Evolutionary conservation across 2,329 filamentous ascomycete genomes (phyloP), one percentile per base, ranked within the genome.

Genomic region (Emmonsiellopsis sp.): DNA sequence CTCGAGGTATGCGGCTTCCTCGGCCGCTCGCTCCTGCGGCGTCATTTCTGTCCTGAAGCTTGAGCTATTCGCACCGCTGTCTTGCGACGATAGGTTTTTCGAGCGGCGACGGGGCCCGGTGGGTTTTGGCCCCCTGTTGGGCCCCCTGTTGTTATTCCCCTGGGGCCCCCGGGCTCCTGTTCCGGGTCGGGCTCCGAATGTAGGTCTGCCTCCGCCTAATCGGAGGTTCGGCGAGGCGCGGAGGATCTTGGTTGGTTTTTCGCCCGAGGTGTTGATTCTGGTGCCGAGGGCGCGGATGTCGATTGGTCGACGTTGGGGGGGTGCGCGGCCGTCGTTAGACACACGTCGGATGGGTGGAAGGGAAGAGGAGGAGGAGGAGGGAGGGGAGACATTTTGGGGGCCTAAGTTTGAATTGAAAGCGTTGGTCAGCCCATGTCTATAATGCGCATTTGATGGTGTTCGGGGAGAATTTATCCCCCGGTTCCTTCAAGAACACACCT

Each of bases 261-360:
- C 61, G 52, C 60, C 61, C 32, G 60, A 53, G 32, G 31, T 11
- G n/a, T 34, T 42, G 8, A 47, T 13, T 36, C 11, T 34, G 11
- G 49, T 32, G 2, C 48, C 68, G 32, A 72, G 62, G 6, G 68
- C 65, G 47, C 69, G 62, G 11, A 69, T 69, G 57, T 72, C 69
- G 51, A 72, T 51, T 17, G 61, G 60, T 32, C 65, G 33, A 45
- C 27, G 27, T 62, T 42, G 62, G 63, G 39, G 65, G 60, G 40
- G 14, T 14, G 45, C 42, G 32, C 21, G 21, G 8, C 11, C 13
- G 17, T 36, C 33, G 7, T 34, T 21, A 6, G 42, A 10, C 39
- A 43, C 34, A 39, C 42, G 42, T 14, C 39, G 33, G 13, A 45
- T 44, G 13, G 32, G 50, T 10, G 50, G 43, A 2, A 21, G 34